These are phyloP conservation scores for Amaranthus palmeri DNA, from an alignment of 148 eudicot genomes.

Conservation along the genomic window DNA sequence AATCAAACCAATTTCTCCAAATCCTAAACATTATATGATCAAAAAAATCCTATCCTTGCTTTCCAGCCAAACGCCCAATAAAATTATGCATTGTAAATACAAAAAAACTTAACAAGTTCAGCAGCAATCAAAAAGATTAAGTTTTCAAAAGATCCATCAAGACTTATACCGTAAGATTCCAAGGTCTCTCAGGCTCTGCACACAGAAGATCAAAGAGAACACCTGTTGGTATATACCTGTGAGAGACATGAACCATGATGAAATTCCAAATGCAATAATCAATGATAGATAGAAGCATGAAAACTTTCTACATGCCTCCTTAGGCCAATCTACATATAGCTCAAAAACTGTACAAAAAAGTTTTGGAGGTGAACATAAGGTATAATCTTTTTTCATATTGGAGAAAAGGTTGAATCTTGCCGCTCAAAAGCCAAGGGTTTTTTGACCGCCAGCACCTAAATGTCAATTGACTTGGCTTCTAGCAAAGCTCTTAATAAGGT, in stretches of 20 bases:
- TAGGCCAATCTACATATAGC: not conserved
- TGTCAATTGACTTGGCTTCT: not conserved
- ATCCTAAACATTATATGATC: constrained; percentile 1
- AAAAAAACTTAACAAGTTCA: not conserved
- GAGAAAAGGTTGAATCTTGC: too few relatives aligned
- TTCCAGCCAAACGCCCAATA: not conserved
- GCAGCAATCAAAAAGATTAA: not conserved
- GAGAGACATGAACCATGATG: constrained; percentile 21
- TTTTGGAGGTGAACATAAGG: not conserved
- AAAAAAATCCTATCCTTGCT: not conserved
- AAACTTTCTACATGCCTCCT: not conserved
- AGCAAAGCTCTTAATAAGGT: not conserved
- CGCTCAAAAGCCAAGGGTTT: not conserved
- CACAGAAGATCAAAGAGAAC: constrained; percentile 95
- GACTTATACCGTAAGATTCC: constrained; percentile 78
- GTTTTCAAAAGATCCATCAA: not conserved
- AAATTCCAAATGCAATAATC: not conserved
- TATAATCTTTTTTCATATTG: too few relatives aligned
- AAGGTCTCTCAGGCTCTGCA: constrained; percentile 91
- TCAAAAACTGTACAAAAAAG: not conserved
- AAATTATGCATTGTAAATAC: not conserved
- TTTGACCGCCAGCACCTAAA: not conserved
- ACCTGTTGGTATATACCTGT: constrained; percentile 95
- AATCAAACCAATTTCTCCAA: not conserved
- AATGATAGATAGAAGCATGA: not conserved